These are phyloP conservation scores for Barbatosphaeria neglecta DNA, from an alignment of 495 filamentous ascomycete species.

Conservation along the genomic window DNA sequence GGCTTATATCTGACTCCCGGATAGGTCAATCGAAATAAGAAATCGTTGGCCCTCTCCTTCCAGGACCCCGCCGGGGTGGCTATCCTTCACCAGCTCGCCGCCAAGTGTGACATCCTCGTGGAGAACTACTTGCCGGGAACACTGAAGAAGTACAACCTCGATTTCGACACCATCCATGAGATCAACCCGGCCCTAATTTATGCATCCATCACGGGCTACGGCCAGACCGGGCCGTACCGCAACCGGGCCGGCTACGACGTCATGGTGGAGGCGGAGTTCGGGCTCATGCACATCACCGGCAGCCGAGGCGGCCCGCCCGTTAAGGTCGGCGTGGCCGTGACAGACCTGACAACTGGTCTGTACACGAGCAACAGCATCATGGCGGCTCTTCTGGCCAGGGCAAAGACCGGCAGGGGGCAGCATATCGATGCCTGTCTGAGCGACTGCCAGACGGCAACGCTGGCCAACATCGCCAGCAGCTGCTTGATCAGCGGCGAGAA, in stretches of 20 bases:
- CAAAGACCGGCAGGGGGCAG: conserved; percentile 51
- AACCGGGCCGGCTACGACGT: conserved; percentile 92
- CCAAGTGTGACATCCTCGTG: conserved; percentile 81
- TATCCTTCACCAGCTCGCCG: conserved; percentile 74
- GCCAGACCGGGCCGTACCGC: conserved; percentile 87
- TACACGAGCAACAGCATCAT: conserved; percentile 96
- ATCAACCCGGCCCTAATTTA: conserved; percentile 72
- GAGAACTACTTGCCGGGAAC: conserved; percentile 93
- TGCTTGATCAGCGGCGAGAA: conserved; percentile 79
- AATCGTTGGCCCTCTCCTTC: conserved; percentile 84
- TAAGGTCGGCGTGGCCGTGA: conserved; percentile 95
- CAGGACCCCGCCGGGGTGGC: conserved; percentile 69
- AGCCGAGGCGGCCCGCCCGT: conserved; percentile 78
- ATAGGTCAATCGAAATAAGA: conserved; percentile 96
- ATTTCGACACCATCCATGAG: conserved; percentile 64
- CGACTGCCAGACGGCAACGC: conserved; percentile 87
- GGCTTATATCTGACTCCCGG: too few species aligned
- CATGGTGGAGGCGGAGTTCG: conserved; percentile 98
- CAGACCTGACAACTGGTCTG: conserved; percentile 89
- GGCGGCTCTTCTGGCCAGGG: conserved; percentile 72
- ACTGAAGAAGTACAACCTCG: conserved; percentile 83
- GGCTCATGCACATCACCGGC: conserved; percentile 96
- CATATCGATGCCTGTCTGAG: conserved; percentile 86
- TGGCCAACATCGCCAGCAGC: conserved; percentile 88
- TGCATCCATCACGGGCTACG: conserved; percentile 55